Evolutionary conservation across 306 rosid species (phyloP).

Genomic region (Rosa multiflora): DNA sequence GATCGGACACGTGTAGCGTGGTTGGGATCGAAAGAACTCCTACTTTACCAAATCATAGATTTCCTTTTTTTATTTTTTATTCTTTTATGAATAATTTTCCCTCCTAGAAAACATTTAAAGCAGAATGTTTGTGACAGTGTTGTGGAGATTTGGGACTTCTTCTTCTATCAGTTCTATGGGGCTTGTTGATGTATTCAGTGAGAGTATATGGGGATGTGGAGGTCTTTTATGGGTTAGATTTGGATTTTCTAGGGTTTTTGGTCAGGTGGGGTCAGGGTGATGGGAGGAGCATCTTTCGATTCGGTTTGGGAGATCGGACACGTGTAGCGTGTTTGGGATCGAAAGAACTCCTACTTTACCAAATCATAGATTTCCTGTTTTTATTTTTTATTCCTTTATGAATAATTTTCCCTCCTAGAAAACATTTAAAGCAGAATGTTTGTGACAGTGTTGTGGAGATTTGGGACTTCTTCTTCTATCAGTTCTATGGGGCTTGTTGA

Average conservation of each 20-base stretch:
- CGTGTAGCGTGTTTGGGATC: not conserved
- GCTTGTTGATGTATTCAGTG: too few relatives aligned
- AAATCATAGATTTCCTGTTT: too few relatives aligned
- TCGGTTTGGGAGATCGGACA: not conserved
- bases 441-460: not conserved
- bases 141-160: not conserved
- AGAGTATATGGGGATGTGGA: not conserved
- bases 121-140: too few relatives aligned
- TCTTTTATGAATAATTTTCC: not conserved
- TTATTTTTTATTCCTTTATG: too few relatives aligned
- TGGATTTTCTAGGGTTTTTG: not conserved
- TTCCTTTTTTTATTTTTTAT: too few relatives aligned
- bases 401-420: not conserved
- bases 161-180: too few relatives aligned
- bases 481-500: too few relatives aligned
- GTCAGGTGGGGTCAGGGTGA: too few relatives aligned
- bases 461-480: too few relatives aligned
- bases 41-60: too few relatives aligned
- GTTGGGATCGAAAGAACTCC: too few relatives aligned
- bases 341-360: too few relatives aligned
- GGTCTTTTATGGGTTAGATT: not conserved
- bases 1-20: not conserved
- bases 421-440: not conserved
- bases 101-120: not conserved
- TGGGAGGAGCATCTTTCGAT: not conserved